Conservation (phyloP, 176 grass and related monocot species). For the Ensete ventricosum region DNA sequence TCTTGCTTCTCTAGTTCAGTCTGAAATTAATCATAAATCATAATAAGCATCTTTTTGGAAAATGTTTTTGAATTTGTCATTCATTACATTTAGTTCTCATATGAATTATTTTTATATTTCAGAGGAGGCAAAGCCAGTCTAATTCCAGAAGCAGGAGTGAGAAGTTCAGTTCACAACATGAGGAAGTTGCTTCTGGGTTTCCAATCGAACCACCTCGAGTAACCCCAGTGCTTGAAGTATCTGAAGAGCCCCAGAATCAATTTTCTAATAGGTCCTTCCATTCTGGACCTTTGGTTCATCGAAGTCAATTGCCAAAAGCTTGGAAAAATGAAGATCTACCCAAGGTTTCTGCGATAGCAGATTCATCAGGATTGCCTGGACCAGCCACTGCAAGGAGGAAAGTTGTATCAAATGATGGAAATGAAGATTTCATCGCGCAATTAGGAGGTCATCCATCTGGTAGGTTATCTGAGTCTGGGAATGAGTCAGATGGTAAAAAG, state of each 20-base stretch:
- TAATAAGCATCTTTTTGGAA: not conserved
- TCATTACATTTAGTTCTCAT: not conserved
- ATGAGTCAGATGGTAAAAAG: constrained; percentile 50
- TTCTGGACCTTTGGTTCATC: constrained; percentile 88
- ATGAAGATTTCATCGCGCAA: constrained; percentile 19
- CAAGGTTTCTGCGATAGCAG: constrained; percentile 26
- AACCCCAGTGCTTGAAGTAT: constrained; percentile 36
- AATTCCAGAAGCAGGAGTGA: constrained; percentile 78
- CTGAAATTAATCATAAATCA: too few species aligned
- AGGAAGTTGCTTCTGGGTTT: constrained; percentile 86
- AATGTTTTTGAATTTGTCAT: not conserved
- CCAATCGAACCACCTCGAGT: constrained; percentile 66
- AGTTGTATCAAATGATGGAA: constrained; percentile 25
- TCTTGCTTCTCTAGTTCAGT: not conserved
- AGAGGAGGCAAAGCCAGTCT: constrained; percentile 66
- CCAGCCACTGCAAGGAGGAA: constrained; percentile 28
- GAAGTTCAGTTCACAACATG: constrained; percentile 73
- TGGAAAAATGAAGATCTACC: constrained; percentile 30
- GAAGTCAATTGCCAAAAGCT: constrained; percentile 34
- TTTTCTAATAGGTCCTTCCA: constrained; percentile 49
- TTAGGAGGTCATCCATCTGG: constrained; percentile 37
- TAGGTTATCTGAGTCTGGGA: constrained; percentile 61
- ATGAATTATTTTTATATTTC: constrained; percentile 17
- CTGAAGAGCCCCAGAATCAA: constrained; percentile 32
- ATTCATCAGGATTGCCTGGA: constrained; percentile 20